Percentiles rank a stretch among this genome's conserved stretches.
phyloP scores from a whole-genome alignment of 2,329 filamentous ascomycete species.

The Tolypocladium pustulatum region DNA sequence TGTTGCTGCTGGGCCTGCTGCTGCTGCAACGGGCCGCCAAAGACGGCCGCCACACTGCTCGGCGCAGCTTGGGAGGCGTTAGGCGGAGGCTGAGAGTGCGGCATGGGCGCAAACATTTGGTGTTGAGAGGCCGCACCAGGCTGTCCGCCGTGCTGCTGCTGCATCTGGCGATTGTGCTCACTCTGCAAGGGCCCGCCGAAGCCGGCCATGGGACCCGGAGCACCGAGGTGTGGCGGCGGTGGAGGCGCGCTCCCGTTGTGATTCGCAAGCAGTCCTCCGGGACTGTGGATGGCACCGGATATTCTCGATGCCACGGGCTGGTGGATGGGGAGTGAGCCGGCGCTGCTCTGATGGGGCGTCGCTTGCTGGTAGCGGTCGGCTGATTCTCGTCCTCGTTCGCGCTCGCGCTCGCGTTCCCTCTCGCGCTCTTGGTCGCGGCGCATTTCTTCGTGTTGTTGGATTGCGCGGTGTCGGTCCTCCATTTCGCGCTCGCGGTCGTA shows the following conservation, averaged over 20 bases:
- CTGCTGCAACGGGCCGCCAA: constrained; percentile 57
- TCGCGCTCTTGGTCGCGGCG: constrained; percentile 37
- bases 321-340: constrained; percentile 82
- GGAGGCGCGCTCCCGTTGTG: constrained; percentile 54
- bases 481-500: constrained; percentile 40
- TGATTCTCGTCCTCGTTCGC: constrained; percentile 50
- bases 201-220: constrained; percentile 34
- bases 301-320: constrained; percentile 83
- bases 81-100: constrained; percentile 38
- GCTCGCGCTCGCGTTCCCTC: constrained; percentile 56
- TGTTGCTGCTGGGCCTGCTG: constrained; percentile 36
- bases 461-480: constrained; percentile 35
- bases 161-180: constrained; percentile 40
- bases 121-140: constrained; percentile 35
- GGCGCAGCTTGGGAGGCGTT: constrained; percentile 46
- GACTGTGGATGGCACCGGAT: constrained; percentile 77
- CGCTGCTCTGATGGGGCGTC: constrained; percentile 70
- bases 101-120: constrained; percentile 47
- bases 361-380: constrained; percentile 60
- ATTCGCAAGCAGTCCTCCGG: constrained; percentile 74
- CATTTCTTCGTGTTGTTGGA: constrained; percentile 38
- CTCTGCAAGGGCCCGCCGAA: constrained; percentile 46
- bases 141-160: constrained; percentile 43
- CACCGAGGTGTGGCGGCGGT: constrained; percentile 41
- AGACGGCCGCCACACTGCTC: constrained; percentile 52